Conservation (phyloP, 2,329 filamentous ascomycete species). For the Cercospora brassicicola region DNA sequence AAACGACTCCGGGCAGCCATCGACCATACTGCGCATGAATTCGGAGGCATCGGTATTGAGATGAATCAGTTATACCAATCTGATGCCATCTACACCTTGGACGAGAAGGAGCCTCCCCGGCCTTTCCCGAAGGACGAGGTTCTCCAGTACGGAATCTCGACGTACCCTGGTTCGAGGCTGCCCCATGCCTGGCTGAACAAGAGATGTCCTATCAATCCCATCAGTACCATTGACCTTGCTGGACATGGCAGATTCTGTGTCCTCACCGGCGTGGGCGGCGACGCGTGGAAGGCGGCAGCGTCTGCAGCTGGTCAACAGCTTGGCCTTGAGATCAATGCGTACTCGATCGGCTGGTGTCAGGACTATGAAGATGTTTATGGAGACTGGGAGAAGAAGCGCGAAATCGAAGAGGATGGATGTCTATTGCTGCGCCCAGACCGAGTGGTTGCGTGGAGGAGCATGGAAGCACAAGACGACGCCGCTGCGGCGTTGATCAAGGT, state of each 20-base stretch:
- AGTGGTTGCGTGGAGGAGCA: constrained; percentile 57
- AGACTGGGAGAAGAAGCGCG: constrained; percentile 57
- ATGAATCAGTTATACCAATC: constrained; percentile 60
- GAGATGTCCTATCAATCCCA: constrained; percentile 23
- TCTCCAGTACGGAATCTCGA: constrained; percentile 40
- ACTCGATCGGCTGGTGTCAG: constrained; percentile 58
- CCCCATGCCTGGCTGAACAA: constrained; percentile 64
- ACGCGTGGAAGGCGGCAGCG: constrained; percentile 55
- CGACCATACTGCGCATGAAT: constrained; percentile 41
- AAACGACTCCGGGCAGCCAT: constrained; percentile 35
- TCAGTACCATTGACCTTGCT: constrained; percentile 58
- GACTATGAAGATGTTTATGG: constrained; percentile 64
- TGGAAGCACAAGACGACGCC: constrained; percentile 31
- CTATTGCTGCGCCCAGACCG: constrained; percentile 61
- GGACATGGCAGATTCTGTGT: constrained; percentile 54
- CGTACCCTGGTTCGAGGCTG: constrained; percentile 60
- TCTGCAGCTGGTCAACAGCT: constrained; percentile 41
- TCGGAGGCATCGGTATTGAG: constrained; percentile 58
- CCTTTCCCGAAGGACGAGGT: constrained; percentile 31
- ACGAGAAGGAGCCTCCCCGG: constrained; percentile 32
- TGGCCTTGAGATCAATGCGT: constrained; percentile 51
- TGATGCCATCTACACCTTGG: constrained; percentile 38
- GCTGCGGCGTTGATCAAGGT: constrained; percentile 28
- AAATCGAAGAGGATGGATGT: constrained; percentile 59
- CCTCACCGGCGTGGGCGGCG: constrained; percentile 54